Evolutionary conservation across 768 basidiomycete genomes (phyloP).

Genomic region (Candolleomyces aberdarensis): DNA sequence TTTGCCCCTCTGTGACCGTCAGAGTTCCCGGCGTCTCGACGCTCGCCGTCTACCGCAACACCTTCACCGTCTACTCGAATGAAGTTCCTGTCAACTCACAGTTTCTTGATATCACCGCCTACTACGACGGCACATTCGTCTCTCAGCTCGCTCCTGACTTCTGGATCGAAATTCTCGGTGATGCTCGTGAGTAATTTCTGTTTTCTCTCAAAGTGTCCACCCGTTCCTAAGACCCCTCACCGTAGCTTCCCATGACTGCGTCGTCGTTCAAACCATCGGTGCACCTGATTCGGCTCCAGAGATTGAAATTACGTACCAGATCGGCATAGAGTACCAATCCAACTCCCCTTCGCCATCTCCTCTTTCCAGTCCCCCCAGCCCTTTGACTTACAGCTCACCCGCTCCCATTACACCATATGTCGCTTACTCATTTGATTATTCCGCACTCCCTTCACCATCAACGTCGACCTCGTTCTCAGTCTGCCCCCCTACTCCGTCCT

Average conservation of each 20-base stretch:
- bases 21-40: constrained; percentile 13
- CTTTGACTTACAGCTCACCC: not conserved
- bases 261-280: not conserved
- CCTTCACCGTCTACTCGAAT: constrained; percentile 16
- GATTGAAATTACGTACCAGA: not conserved
- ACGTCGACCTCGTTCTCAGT: not conserved
- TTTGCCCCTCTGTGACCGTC: constrained; percentile 46
- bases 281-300: not conserved
- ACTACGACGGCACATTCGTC: not conserved
- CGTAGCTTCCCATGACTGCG: not conserved
- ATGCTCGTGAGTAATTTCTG: not conserved
- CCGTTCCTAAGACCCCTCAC: not conserved
- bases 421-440: not conserved
- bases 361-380: not conserved
- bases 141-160: not conserved
- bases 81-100: constrained; percentile 28
- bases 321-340: not conserved
- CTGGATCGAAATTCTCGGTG: not conserved
- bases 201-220: not conserved
- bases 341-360: not conserved
- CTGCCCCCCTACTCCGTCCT: not conserved
- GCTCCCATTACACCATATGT: not conserved
- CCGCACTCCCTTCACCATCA: not conserved
- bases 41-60: constrained; percentile 10
- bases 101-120: not conserved